Conservation (phyloP, 2,329 filamentous ascomycete species). For the Kalmusia sp. region DNA sequence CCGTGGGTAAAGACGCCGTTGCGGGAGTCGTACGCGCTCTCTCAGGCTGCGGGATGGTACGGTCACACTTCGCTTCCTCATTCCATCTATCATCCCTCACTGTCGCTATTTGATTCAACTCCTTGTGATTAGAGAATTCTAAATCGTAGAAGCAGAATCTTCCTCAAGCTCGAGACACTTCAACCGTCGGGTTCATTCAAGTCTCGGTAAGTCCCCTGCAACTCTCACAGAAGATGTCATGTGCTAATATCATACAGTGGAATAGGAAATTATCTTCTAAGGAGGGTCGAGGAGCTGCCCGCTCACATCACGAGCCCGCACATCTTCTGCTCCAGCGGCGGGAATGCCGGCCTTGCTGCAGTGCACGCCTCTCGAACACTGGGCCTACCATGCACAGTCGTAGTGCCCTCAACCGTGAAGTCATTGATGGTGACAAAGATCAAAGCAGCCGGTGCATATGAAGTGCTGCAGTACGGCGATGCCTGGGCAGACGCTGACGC, state of each 20-base stretch:
- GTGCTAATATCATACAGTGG: conserved; percentile 51
- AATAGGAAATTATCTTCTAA: conserved; percentile 74
- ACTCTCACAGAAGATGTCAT: not conserved
- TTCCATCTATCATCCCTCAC: conserved; percentile 3
- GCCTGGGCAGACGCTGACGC: conserved; percentile 74
- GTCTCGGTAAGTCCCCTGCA: conserved; percentile 55
- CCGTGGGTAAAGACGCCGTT: conserved; percentile 77
- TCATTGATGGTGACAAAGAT: conserved; percentile 76
- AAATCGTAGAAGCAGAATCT: conserved; percentile 69
- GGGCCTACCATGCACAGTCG: conserved; percentile 73
- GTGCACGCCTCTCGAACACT: conserved; percentile 74
- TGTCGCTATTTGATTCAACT: not conserved
- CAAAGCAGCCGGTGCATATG: conserved; percentile 67
- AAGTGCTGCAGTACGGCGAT: conserved; percentile 72
- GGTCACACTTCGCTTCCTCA: conserved; percentile 41
- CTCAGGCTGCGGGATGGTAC: conserved; percentile 75
- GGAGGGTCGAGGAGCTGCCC: conserved; percentile 50
- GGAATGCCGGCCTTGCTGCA: conserved; percentile 85
- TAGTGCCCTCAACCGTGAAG: conserved; percentile 72
- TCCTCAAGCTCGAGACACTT: conserved; percentile 84
- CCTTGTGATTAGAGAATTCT: conserved; percentile 37
- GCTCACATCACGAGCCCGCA: conserved; percentile 52
- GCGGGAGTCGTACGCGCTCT: conserved; percentile 70
- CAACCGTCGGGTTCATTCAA: conserved; percentile 90
- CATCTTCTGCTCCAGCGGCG: conserved; percentile 82